Base-by-base conservation (phyloP, 208 protist genomes). In the Leishmania martiniquensis region DNA sequence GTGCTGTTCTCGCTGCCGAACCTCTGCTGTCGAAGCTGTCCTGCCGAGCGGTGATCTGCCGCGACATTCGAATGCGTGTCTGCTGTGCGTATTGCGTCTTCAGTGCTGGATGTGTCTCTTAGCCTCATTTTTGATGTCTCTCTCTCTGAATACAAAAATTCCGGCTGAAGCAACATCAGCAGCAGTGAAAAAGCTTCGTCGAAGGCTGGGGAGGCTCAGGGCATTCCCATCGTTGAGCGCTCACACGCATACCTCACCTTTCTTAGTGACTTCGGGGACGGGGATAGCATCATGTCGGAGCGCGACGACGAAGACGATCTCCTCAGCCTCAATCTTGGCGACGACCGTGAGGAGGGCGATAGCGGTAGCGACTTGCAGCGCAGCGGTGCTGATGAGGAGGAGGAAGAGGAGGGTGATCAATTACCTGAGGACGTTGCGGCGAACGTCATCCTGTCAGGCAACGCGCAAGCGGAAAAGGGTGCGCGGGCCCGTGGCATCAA, bases 401-500 rank as follows among this genome's bases (percentile, higher is more conserved):
- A 87, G 20, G 81, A 84, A 37, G 76, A 85, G 29, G 76, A 62
- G 42, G 83, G 59, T 13, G 86, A 88, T 5, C 78, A 85, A 75
- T 75, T 95, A 47, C 83, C 84, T 17, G 89, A 87, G 63, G 87
- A 93, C 60, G 59, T 85, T 44, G 83, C 82, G 4, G 86, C 85
- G 9, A 86, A 93, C 45, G 80, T 93, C 4, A 80, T 96, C 57
- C 74, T 91, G 45, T 89, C 86, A 25, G 89, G 87, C 29, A 85
- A 84, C 62, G 87, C 83, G 39, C 82, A 87, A 57, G 86, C 77
- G 25, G 82, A 70, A 15, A 86, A 89, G 54, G 81, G 86, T 3
- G 84, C 87, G 5, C 78, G 76, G 15, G 80, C 84, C 1, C 90
- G 90, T 54, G 80, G 78, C 1, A 45, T 87, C 17, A 75, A 78